Evolutionary conservation across 2,329 filamentous ascomycete species (phyloP).

Genomic region (Aspergillus melleus): DNA sequence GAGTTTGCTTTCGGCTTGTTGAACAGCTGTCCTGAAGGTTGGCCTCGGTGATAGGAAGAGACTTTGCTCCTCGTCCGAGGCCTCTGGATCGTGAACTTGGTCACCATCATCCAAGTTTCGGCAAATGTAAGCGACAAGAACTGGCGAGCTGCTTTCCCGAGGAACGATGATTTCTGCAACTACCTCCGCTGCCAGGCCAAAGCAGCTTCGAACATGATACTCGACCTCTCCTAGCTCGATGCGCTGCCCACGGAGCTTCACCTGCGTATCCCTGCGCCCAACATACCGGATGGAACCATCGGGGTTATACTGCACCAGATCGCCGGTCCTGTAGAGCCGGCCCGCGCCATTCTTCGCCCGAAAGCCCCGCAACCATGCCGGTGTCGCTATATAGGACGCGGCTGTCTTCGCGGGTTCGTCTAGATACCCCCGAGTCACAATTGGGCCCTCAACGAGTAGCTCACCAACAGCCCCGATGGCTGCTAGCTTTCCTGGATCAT

Average conservation of each 20-base stretch:
- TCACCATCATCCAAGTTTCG: no score
- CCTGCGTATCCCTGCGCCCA: slow-evolving; percentile 3
- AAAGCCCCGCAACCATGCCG: slow-evolving; percentile 16
- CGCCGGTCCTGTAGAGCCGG: slow-evolving; percentile 24
- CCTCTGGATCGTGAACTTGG: no score
- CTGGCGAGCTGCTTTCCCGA: no score
- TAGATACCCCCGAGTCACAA: slow-evolving; percentile 41
- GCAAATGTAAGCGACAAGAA: no score
- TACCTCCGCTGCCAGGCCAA: no score
- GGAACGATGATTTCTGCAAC: no score
- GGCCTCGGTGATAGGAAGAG: no score
- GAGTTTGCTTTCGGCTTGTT: no score
- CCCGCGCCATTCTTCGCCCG: not conserved
- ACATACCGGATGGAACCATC: slow-evolving; percentile 16
- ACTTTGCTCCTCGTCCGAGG: no score
- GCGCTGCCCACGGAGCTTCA: slow-evolving; percentile 17
- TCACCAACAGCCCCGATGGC: slow-evolving; percentile 45
- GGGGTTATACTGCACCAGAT: slow-evolving; percentile 20
- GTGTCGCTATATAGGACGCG: slow-evolving; percentile 24
- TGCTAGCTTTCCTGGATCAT: slow-evolving; percentile 27
- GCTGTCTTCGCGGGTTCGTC: slow-evolving; percentile 22
- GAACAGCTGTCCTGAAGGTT: no score
- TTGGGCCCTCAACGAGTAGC: slow-evolving; percentile 41
- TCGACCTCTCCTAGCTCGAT: no score
- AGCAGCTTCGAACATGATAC: no score